Percentiles rank a stretch among this genome's conserved stretches.
Evolutionary conservation across 208 protist genomes (phyloP).

Genomic region (Leishmania braziliensis): DNA sequence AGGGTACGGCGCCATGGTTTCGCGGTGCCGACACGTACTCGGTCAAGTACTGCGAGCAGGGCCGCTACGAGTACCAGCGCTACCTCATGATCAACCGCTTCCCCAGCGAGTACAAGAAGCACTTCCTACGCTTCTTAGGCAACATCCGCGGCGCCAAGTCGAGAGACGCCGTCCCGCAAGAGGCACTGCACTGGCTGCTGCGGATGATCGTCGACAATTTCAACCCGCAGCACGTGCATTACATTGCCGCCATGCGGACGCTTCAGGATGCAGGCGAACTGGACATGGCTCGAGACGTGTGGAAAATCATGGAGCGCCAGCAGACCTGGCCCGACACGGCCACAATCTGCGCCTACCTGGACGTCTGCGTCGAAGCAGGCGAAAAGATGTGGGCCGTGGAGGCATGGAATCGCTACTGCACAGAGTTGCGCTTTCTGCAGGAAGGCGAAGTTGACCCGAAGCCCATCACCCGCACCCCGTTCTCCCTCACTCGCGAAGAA

Average conservation of each 20-base stretch:
- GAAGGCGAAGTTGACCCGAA: conserved; percentile 89
- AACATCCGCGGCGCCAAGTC: conserved; percentile 61
- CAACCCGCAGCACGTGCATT: conserved; percentile 92
- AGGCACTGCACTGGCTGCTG: conserved; percentile 92
- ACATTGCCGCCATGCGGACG: conserved; percentile 88
- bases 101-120: conserved; percentile 92
- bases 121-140: conserved; percentile 81
- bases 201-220: conserved; percentile 95
- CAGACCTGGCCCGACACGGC: conserved; percentile 91
- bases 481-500: conserved; percentile 87
- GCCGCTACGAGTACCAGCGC: conserved; percentile 91
- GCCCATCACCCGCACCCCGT: conserved; percentile 84
- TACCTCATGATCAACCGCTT: conserved; percentile 93
- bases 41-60: conserved; percentile 92
- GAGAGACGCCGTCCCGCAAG: conserved; percentile 66
- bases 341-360: conserved; percentile 87
- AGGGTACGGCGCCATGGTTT: conserved; percentile 91
- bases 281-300: conserved; percentile 92
- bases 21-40: conserved; percentile 92
- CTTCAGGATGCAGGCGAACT: conserved; percentile 72
- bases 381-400: conserved; percentile 87
- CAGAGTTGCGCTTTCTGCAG: conserved; percentile 81
- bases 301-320: conserved; percentile 94
- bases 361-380: conserved; percentile 73
- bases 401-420: conserved; percentile 92